A percentile compares a stretch with the other conserved stretches of the same genome.
phyloP scores from a whole-genome alignment of 352 stramenopile genomes.

The Phytophthora lateralis region DNA sequence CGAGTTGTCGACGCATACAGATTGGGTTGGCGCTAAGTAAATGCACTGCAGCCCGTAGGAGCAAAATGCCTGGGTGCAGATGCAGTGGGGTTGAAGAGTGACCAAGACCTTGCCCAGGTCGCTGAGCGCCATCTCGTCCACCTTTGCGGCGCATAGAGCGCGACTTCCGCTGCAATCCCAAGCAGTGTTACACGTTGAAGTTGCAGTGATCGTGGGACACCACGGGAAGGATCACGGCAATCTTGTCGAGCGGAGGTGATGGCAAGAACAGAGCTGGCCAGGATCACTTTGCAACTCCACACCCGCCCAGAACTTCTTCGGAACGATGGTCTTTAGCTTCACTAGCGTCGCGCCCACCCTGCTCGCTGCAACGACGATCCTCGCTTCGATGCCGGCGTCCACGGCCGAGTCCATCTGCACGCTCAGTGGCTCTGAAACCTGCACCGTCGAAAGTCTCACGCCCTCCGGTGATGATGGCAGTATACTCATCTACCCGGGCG shows the following conservation, averaged over 20 bases:
- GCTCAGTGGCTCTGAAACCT: slow-evolving; percentile 35
- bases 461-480: slow-evolving; percentile 36
- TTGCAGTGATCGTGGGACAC: slow-evolving; percentile 24
- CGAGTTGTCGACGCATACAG: slow-evolving; percentile 1
- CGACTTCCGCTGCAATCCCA: background rate
- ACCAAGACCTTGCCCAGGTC: background rate
- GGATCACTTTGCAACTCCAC: slow-evolving; percentile 35
- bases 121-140: slow-evolving; percentile 8
- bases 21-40: background rate
- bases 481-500: slow-evolving; percentile 50
- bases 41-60: background rate
- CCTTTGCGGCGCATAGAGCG: slow-evolving; percentile 15
- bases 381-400: slow-evolving; percentile 8
- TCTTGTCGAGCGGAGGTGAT: slow-evolving; percentile 16
- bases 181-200: slow-evolving; percentile 24
- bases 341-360: slow-evolving; percentile 3
- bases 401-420: slow-evolving; percentile 34
- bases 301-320: slow-evolving; percentile 7
- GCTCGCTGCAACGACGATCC: slow-evolving; percentile 19
- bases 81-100: background rate
- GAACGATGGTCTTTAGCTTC: slow-evolving; percentile 26
- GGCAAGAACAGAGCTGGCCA: slow-evolving; percentile 5
- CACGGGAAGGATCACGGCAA: slow-evolving; percentile 24
- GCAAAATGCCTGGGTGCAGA: too few species aligned
- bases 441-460: slow-evolving; percentile 35